Evolutionary conservation across 305 asterid species (phyloP), one percentile per base, ranked within the genome.

Genomic region (Plantago lanceolata): DNA sequence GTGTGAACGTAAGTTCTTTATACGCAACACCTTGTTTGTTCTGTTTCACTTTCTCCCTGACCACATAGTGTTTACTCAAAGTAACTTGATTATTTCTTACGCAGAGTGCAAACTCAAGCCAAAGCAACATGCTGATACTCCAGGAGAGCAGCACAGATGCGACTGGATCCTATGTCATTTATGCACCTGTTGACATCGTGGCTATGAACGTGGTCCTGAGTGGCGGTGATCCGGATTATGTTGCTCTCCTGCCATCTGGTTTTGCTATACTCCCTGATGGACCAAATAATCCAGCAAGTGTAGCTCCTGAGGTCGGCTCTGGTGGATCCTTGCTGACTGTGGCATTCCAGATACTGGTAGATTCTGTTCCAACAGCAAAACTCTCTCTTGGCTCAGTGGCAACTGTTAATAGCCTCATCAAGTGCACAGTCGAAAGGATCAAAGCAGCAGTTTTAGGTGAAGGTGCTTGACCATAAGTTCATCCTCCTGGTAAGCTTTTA

Each of bases 221-320:
- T 21, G 98, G 98, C 0, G 98, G 98, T 2, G 98, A 91, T 62
- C 98, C 98, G 0, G 98, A 91, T 54, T 91, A 91, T 59, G 98
- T 91, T 0, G 98, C 98, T 40, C 92, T 91, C 12, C 72, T 91
- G 18, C 98, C 98, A 2, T 91, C 98, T 0, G 98, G 98, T 9
- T 91, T 91, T 7, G 96, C 98, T 3, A 86, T 91, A 48, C 94
- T 91, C 0, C 98, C 96, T 0, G 96, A 91, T 6, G 96, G 92
- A 1, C 79, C 89, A 1, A 59, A 37, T 16, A 70, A 48, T 33
- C 68, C 51, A 21, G 69, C 67, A 0, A 76, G 66, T 15, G 85
- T 74, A 13, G 65, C 43, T 33, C 80, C 83, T 0, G 96, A 87
- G 73, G 75, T 61, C 7, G 90, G 82, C 0, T 61, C 79, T 5